These are phyloP conservation scores for Fusarium virguliforme DNA, from an alignment of 2,329 filamentous ascomycete species.

Conservation along the genomic window DNA sequence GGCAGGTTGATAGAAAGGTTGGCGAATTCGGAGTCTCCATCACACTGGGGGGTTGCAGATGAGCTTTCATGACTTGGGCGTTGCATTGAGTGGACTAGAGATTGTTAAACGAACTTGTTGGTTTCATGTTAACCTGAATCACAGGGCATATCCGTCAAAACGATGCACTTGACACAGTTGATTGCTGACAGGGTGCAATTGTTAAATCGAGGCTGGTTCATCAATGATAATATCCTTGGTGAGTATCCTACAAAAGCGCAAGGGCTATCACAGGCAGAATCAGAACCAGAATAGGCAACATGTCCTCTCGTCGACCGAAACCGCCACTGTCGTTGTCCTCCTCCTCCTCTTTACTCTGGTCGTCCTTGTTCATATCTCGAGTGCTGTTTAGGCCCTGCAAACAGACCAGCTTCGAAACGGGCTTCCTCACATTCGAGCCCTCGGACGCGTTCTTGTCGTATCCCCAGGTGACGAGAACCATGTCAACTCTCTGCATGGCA, in stretches of 20 bases:
- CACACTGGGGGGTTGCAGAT: not conserved
- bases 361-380: not conserved
- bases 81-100: not conserved
- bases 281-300: not conserved
- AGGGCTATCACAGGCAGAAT: not conserved
- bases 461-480: conserved; percentile 1
- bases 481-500: not conserved
- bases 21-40: not conserved
- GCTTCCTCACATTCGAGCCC: not conserved
- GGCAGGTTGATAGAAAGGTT: not conserved
- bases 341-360: not conserved
- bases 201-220: not conserved
- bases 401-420: conserved; percentile 1
- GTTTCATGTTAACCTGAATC: not conserved
- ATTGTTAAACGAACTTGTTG: not conserved
- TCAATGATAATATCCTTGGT: not conserved
- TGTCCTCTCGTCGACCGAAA: not conserved
- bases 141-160: not conserved
- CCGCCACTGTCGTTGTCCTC: not conserved
- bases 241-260: not conserved
- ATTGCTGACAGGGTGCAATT: not conserved
- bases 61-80: not conserved
- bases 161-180: not conserved
- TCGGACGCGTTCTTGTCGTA: not conserved
- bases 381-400: not conserved